A percentile compares a stretch with the other conserved stretches of the same genome.
Evolutionary conservation across 768 basidiomycete species (phyloP).

Genomic region (Amanita polypyramis): DNA sequence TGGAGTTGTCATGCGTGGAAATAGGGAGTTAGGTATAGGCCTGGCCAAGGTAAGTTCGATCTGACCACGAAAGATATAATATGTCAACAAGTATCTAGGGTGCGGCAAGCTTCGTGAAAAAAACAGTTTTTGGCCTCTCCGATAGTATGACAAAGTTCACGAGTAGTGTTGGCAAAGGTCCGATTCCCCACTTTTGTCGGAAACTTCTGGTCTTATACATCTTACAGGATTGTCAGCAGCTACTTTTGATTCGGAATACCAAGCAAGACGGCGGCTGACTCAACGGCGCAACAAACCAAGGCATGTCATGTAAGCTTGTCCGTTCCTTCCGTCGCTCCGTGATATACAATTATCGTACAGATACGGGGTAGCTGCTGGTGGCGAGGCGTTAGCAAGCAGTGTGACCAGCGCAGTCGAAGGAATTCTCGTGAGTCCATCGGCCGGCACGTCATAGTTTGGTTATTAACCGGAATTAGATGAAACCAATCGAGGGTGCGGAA

Average conservation of each 20-base stretch:
- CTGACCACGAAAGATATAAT: background rate
- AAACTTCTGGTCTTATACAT: background rate
- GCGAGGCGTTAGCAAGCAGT: constrained; percentile 88
- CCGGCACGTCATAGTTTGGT: background rate
- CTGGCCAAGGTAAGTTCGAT: constrained; percentile 70
- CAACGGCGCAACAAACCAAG: constrained; percentile 91
- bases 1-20: constrained; percentile 93
- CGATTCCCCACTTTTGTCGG: background rate
- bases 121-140: constrained; percentile 92
- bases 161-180: constrained; percentile 93
- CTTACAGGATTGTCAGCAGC: constrained; percentile 82
- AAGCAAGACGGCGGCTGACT: constrained; percentile 76
- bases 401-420: constrained; percentile 96
- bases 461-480: constrained; percentile 45
- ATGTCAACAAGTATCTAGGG: constrained; percentile 40
- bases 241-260: constrained; percentile 94
- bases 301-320: constrained; percentile 74
- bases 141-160: constrained; percentile 99
- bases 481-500: constrained; percentile 96
- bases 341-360: constrained; percentile 26
- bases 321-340: background rate
- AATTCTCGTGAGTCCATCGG: constrained; percentile 51
- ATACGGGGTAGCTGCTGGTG: constrained; percentile 93
- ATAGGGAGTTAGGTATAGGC: constrained; percentile 86
- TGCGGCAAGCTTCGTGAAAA: constrained; percentile 96